These are phyloP conservation scores for Populus pruinosa DNA, from an alignment of 345 rosid species.

Conservation along the genomic window DNA sequence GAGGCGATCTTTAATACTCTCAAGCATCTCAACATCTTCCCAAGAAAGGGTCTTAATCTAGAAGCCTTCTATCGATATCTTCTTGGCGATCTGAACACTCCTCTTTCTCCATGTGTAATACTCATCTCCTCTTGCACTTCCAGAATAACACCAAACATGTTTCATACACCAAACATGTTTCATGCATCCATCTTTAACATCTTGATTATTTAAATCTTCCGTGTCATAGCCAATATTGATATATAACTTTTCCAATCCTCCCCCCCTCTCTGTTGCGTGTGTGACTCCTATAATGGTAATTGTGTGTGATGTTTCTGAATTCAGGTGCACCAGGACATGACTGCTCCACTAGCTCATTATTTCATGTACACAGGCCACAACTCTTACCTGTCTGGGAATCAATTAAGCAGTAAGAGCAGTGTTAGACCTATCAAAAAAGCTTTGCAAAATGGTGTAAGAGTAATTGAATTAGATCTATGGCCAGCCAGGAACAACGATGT, in stretches of 20 bases:
- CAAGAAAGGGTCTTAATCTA: constrained; percentile 42
- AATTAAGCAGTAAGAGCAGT: constrained; percentile 60
- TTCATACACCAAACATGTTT: not conserved
- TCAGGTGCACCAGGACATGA: constrained; percentile 74
- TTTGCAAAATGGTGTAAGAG: constrained; percentile 59
- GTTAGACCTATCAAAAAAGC: constrained; percentile 55
- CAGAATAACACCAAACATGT: not conserved
- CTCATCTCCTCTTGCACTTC: not conserved
- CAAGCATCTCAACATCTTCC: constrained; percentile 50
- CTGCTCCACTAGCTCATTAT: constrained; percentile 69
- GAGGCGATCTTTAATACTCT: constrained; percentile 44
- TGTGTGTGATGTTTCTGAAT: not conserved
- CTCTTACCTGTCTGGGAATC: constrained; percentile 85
- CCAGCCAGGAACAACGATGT: constrained; percentile 47
- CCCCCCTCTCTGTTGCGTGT: too few relatives aligned
- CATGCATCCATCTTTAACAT: too few relatives aligned
- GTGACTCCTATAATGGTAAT: too few relatives aligned
- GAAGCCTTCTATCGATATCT: constrained; percentile 57
- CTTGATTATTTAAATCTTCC: too few relatives aligned
- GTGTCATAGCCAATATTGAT: too few relatives aligned
- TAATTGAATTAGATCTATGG: constrained; percentile 88
- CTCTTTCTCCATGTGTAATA: constrained; percentile 13
- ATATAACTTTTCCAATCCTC: too few relatives aligned
- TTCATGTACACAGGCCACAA: constrained; percentile 82
- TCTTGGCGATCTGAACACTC: constrained; percentile 42